Evolutionary conservation across 306 rosid genomes (phyloP).

Genomic region (Inga laurina): DNA sequence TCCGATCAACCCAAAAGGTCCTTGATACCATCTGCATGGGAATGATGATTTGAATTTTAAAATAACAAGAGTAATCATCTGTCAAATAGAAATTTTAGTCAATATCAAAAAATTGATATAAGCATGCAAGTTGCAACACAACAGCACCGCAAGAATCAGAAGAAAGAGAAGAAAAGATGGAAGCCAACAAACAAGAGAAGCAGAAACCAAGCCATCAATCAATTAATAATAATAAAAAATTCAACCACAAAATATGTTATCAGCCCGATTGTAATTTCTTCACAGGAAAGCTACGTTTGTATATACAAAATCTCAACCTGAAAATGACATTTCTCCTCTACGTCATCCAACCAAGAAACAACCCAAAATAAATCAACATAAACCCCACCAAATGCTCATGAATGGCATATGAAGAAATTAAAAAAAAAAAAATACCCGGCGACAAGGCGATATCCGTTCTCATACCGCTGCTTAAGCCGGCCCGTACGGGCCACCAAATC

Average conservation of each 20-base stretch:
- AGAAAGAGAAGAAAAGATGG: not conserved
- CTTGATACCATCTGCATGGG: not conserved
- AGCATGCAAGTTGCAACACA: not conserved
- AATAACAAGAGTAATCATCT: not conserved
- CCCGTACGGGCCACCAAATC: constrained; percentile 64
- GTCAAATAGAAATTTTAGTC: not conserved
- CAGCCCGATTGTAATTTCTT: not conserved
- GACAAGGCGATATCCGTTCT: constrained; percentile 57
- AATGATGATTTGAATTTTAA: not conserved
- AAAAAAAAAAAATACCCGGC: constrained; percentile 44
- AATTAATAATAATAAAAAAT: not conserved
- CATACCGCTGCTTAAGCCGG: constrained; percentile 59
- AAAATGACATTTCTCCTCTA: not conserved
- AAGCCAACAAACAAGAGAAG: not conserved
- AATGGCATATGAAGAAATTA: not conserved
- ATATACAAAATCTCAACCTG: not conserved
- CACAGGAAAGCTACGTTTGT: not conserved
- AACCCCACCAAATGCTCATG: too few relatives aligned
- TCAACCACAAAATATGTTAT: not conserved
- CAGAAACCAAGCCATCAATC: not conserved
- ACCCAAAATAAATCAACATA: not conserved
- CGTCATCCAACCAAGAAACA: not conserved
- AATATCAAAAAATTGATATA: not conserved
- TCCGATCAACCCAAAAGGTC: not conserved
- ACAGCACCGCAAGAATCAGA: not conserved